phyloP scores from a whole-genome alignment of 495 filamentous ascomycete genomes.

The Penicillium ochrochloron region DNA sequence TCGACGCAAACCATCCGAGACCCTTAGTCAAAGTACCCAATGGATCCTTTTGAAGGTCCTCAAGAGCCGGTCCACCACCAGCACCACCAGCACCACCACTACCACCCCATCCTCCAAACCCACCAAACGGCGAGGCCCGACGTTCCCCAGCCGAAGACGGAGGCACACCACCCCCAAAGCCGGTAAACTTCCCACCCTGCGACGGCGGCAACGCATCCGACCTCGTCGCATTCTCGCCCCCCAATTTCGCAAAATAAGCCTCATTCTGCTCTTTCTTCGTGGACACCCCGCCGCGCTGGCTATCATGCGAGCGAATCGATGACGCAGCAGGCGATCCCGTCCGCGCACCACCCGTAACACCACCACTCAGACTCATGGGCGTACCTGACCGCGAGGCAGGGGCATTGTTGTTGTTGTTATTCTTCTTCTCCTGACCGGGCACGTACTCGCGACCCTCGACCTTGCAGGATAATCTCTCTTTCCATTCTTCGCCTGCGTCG shows the following conservation, averaged over 20 bases:
- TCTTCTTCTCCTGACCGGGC: constrained; percentile 58
- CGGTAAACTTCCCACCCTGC: constrained; percentile 89
- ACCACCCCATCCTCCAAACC: constrained; percentile 27
- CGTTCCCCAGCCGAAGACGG: constrained; percentile 35
- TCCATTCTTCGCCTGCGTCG: constrained; percentile 91
- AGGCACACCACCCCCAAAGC: constrained; percentile 78
- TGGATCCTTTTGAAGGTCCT: constrained; percentile 90
- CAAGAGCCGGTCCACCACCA: constrained; percentile 61
- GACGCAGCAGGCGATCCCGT: constrained; percentile 38
- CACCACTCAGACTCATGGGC: constrained; percentile 29
- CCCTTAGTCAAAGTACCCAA: constrained; percentile 87
- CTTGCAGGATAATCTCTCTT: constrained; percentile 84
- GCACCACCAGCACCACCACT: constrained; percentile 31
- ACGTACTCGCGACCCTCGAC: constrained; percentile 85
- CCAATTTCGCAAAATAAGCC: constrained; percentile 85
- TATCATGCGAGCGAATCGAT: constrained; percentile 30
- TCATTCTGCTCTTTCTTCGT: constrained; percentile 73
- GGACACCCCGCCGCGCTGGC: constrained; percentile 29
- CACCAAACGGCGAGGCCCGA: constrained; percentile 33
- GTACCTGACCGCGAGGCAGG: constrained; percentile 41
- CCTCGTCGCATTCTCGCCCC: constrained; percentile 76
- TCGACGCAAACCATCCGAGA: constrained; percentile 89
- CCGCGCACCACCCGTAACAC: constrained; percentile 27
- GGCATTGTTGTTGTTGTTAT: constrained; percentile 34
- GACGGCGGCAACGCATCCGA: constrained; percentile 75